Base-by-base conservation (phyloP, 352 stramenopile genomes). In the Phytophthora lateralis region DNA sequence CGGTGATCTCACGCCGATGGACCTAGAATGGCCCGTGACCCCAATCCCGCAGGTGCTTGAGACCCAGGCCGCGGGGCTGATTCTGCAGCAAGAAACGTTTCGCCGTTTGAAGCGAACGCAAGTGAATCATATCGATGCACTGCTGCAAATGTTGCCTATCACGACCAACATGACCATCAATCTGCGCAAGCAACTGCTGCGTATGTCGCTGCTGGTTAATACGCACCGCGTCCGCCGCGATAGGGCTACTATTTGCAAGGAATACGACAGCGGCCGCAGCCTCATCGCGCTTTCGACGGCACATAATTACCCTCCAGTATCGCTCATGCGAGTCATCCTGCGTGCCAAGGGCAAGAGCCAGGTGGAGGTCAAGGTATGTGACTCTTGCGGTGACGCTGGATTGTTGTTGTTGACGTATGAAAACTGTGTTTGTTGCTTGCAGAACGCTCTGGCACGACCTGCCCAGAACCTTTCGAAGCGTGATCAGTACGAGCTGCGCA, bases 141-240 rank as follows among this genome's bases (percentile, higher is more conserved):
- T 93, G 8, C 43, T 95, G 59, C 75, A 91, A 60, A 89, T 95
- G 85, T 72, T 95, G 60, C 85, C 85, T 18, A 95, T 95, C 64
- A 93, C 83, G 8, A 84, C 85, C 55, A 95, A 95, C 57, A 89
- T 95, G 80, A 95, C 85, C 26, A 80, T 95, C 32, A 95, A 95
- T 51, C 58, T 95, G 60, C 78, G 83, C 45, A 95, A 95, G 61
- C 85, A 95, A 65, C 49, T 95, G 37, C 80, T 90, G 71, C 83
- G 85, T 38, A 93, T 93, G 83, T 93, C 83, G 37, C 66, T 95
- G 41, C 54, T 95, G 17, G 83, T 95, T n/a, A 95, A 95, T 53
- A 93, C 85, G 47, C 83, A 93, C 59, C 85, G 85, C 57, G 83
- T 95, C 4, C 82, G 84, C 24, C 79, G 79, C 20, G 71, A 87